phyloP scores from a whole-genome alignment of 352 stramenopile species.

The Phytophthora pluvialis region DNA sequence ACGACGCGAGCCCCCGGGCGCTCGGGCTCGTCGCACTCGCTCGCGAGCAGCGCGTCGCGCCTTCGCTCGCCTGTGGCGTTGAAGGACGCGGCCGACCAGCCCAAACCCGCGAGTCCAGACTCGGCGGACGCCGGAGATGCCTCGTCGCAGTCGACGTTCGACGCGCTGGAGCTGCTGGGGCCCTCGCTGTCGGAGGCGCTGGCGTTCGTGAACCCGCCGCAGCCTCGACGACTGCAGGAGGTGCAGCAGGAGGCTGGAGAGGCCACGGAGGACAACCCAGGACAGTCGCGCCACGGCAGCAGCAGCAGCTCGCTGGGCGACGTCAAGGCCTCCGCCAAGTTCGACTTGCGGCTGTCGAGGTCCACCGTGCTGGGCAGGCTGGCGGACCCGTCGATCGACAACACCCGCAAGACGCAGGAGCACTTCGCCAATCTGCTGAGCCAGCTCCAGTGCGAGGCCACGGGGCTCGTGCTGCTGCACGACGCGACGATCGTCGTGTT shows the following conservation, averaged over 20 bases:
- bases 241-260: conserved; percentile 42
- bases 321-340: conserved; percentile 32
- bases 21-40: conserved; percentile 1
- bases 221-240: conserved; percentile 32
- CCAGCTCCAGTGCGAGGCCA: conserved; percentile 63
- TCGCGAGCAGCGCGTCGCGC: conserved; percentile 9
- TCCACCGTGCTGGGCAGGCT: conserved; percentile 54
- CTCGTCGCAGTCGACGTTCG: conserved; percentile 26
- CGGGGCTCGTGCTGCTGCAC: conserved; percentile 60
- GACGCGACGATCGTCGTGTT: conserved; percentile 61
- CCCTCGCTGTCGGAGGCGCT: conserved; percentile 62
- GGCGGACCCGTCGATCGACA: conserved; percentile 47
- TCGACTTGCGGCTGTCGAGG: conserved; percentile 52
- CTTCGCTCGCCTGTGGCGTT: neutral
- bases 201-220: conserved; percentile 46
- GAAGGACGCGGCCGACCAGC: neutral
- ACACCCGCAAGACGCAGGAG: conserved; percentile 64
- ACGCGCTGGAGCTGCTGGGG: conserved; percentile 51
- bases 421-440: conserved; percentile 66
- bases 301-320: conserved; percentile 13
- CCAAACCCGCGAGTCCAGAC: neutral
- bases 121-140: neutral
- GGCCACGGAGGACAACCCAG: conserved; percentile 26
- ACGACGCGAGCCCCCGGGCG: neutral
- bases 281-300: conserved; percentile 15